Conservation (phyloP, 2,329 filamentous ascomycete species). For the Exophiala mesophila region DNA sequence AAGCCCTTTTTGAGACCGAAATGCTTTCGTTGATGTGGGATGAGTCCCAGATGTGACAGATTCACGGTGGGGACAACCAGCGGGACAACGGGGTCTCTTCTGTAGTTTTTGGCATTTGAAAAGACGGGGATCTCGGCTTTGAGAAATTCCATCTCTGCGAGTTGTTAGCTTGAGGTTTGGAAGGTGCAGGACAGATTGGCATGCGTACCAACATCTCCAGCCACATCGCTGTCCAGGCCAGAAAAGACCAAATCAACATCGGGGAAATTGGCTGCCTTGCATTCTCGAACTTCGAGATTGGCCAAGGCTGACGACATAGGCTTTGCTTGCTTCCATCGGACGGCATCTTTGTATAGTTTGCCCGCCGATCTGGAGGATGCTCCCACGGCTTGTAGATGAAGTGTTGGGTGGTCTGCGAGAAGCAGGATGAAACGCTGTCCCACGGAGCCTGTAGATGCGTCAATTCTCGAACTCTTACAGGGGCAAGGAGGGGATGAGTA, state of each 20-base stretch:
- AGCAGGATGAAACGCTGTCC: slow-evolving; percentile 94
- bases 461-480: not conserved
- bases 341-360: slow-evolving; percentile 91
- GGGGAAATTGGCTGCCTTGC: slow-evolving; percentile 72
- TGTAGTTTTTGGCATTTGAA: slow-evolving; percentile 97
- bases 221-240: slow-evolving; percentile 86
- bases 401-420: slow-evolving; percentile 78
- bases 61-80: slow-evolving; percentile 95
- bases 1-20: slow-evolving; percentile 76
- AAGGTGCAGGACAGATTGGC: slow-evolving; percentile 4
- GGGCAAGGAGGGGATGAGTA: not conserved
- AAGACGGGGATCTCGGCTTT: slow-evolving; percentile 86
- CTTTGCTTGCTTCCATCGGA: slow-evolving; percentile 86
- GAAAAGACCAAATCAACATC: slow-evolving; percentile 94
- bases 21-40: slow-evolving; percentile 77
- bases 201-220: slow-evolving; percentile 75
- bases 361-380: slow-evolving; percentile 84
- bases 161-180: slow-evolving; percentile 7
- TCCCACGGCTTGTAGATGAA: slow-evolving; percentile 81
- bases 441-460: slow-evolving; percentile 61
- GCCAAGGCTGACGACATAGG: slow-evolving; percentile 73
- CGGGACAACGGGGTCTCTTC: slow-evolving; percentile 81
- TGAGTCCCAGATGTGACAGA: slow-evolving; percentile 76
- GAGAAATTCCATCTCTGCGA: slow-evolving; percentile 79
- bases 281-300: slow-evolving; percentile 79